Evolutionary conservation across 257 asterid species (phyloP).

Genomic region (Pogostemon cablin): DNA sequence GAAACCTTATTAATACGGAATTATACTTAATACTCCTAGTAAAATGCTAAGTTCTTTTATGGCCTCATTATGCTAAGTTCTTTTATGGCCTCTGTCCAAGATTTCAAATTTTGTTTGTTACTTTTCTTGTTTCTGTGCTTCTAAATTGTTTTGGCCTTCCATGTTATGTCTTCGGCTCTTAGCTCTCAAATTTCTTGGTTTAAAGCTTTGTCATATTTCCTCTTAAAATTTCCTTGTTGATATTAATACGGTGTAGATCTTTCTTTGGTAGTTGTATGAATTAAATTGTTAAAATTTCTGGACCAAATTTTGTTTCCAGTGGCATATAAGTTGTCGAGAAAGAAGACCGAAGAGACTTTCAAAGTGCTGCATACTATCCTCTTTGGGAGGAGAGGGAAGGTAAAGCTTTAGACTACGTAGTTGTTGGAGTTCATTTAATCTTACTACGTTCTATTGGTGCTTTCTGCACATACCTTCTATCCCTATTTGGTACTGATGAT

Average conservation of each 20-base stretch:
- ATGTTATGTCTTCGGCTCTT: background rate
- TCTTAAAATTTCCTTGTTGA: background rate
- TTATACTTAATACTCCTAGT: background rate
- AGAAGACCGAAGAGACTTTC: constrained; percentile 79
- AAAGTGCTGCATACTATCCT: constrained; percentile 76
- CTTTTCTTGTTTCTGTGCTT: background rate
- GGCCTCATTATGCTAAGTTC: background rate
- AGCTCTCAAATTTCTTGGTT: constrained; percentile 1
- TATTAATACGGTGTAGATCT: constrained; percentile 12
- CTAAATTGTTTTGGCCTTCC: constrained; percentile 1
- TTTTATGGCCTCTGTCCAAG: constrained; percentile 9
- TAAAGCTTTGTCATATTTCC: background rate
- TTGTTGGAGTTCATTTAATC: constrained; percentile 14
- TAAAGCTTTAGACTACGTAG: constrained; percentile 33
- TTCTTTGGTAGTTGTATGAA: constrained; percentile 11
- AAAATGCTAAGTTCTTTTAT: background rate
- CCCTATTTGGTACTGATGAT: background rate
- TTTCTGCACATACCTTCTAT: constrained; percentile 15
- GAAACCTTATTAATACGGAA: background rate
- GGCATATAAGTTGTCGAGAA: constrained; percentile 76
- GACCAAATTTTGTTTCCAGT: constrained; percentile 54
- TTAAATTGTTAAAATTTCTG: constrained; percentile 26
- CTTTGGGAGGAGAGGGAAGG: constrained; percentile 96
- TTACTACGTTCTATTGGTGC: constrained; percentile 11
- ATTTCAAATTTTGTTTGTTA: background rate